A percentile compares a stretch with the other conserved stretches of the same genome.
These are phyloP conservation scores for Corniculantispora saksenae DNA, from an alignment of 2,329 filamentous ascomycete species.

Conservation along the genomic window DNA sequence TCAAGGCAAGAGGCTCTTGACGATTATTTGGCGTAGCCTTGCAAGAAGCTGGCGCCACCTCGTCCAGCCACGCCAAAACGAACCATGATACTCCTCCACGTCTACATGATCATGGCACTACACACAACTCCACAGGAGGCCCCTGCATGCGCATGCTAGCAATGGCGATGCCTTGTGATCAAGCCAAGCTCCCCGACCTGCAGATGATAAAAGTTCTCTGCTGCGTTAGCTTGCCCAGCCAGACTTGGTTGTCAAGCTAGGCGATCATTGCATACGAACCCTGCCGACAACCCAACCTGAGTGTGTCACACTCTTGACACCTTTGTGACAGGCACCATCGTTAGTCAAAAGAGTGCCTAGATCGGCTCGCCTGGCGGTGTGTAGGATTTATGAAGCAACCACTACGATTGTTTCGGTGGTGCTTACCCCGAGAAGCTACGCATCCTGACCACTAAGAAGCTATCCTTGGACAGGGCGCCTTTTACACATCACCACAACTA, in stretches of 20 bases:
- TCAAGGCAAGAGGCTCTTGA: background rate
- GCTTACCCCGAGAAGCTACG: background rate
- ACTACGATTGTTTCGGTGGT: background rate
- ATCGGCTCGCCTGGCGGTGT: conserved; percentile 2
- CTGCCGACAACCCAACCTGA: background rate
- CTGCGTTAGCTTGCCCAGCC: background rate
- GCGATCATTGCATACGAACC: background rate
- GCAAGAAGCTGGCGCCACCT: background rate
- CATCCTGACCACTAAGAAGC: background rate
- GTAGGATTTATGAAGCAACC: background rate
- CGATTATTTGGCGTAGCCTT: background rate
- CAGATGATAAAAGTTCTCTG: background rate
- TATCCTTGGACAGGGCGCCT: background rate
- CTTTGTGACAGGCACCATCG: conserved; percentile 1
- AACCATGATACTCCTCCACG: background rate
- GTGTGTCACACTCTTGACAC: background rate
- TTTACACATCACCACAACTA: background rate
- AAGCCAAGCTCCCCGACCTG: background rate
- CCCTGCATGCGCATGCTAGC: background rate
- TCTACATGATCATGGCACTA: background rate
- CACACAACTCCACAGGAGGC: background rate
- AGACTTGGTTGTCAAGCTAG: background rate
- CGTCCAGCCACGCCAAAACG: background rate
- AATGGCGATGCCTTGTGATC: background rate
- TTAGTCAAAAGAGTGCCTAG: background rate